Evolutionary conservation across 495 filamentous ascomycete species (phyloP).

Genomic region (Neurospora sp.): DNA sequence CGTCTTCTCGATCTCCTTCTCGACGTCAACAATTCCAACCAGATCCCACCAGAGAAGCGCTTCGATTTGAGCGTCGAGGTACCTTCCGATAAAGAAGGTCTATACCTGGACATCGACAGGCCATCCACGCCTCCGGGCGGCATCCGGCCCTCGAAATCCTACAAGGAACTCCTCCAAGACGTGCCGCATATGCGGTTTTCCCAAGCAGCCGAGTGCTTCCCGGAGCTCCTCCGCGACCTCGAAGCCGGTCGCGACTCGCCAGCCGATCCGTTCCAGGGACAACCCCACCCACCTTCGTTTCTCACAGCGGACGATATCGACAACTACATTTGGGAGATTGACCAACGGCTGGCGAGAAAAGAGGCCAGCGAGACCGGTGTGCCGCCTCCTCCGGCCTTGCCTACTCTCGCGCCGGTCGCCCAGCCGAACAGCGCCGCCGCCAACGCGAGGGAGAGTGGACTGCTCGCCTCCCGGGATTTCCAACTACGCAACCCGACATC

Average conservation of each 20-base stretch:
- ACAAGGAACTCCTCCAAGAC: conserved; percentile 28
- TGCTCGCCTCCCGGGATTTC: conserved; percentile 36
- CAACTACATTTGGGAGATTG: conserved; percentile 64
- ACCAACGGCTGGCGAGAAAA: conserved; percentile 49
- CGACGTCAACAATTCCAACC: conserved; percentile 71
- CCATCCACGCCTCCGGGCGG: conserved; percentile 16
- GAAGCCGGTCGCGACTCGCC: conserved; percentile 26
- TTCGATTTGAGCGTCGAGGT: conserved; percentile 50
- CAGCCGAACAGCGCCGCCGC: conserved; percentile 18
- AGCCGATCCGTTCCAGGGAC: conserved; percentile 26
- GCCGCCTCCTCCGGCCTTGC: conserved; percentile 13
- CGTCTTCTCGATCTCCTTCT: conserved; percentile 75
- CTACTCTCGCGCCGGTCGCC: conserved; percentile 32
- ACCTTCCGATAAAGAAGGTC: conserved; percentile 40
- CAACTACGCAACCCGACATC: conserved; percentile 69
- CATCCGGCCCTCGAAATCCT: conserved; percentile 24
- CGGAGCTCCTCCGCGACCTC: conserved; percentile 31
- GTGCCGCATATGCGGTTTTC: conserved; percentile 31
- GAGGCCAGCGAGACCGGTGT: conserved; percentile 1
- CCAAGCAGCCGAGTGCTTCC: conserved; percentile 27
- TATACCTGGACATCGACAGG: conserved; percentile 23
- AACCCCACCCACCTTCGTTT: conserved; percentile 41
- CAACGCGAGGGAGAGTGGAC: conserved; percentile 8
- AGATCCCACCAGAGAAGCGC: conserved; percentile 63
- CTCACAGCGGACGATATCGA: conserved; percentile 70